phyloP scores from a whole-genome alignment of 345 rosid genomes.

The Salix viminalis region DNA sequence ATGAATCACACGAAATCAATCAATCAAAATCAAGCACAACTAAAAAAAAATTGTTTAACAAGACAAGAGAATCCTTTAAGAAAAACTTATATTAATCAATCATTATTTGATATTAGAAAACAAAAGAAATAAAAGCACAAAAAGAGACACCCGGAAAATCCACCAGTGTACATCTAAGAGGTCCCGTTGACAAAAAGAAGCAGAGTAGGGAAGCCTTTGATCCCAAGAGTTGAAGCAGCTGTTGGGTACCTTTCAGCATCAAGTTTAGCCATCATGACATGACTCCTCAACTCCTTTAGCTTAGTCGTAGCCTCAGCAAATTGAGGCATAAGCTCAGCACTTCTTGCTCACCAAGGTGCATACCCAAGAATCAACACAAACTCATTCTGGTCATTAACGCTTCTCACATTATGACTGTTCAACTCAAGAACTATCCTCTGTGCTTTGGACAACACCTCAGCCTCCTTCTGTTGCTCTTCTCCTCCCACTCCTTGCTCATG shows the following conservation, averaged over 20 bases:
- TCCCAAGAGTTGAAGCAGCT: conserved; percentile 53
- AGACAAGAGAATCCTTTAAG: neutral
- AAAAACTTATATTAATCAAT: neutral
- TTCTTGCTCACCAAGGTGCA: conserved; percentile 81
- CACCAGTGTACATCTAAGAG: conserved; percentile 62
- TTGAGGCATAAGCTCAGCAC: conserved; percentile 89
- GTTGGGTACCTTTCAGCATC: conserved; percentile 74
- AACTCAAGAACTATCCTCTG: conserved; percentile 73
- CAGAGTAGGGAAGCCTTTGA: conserved; percentile 79
- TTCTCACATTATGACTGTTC: conserved; percentile 46
- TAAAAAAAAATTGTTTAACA: neutral
- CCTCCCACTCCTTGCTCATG: conserved; percentile 49
- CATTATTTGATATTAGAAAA: neutral
- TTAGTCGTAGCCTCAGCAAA: conserved; percentile 74
- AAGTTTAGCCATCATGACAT: conserved; percentile 70
- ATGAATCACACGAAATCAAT: conserved; percentile 17
- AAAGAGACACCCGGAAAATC: conserved; percentile 58
- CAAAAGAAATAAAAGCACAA: neutral
- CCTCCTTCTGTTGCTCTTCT: conserved; percentile 43
- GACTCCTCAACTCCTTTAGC: conserved; percentile 58
- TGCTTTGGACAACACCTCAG: conserved; percentile 65
- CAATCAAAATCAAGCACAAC: neutral
- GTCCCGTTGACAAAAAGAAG: conserved; percentile 69
- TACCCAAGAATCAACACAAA: conserved; percentile 73
- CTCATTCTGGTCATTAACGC: conserved; percentile 48